Percentiles rank a stretch among this genome's conserved stretches.
Evolutionary conservation across 1,139 yeast genomes (phyloP).

Genomic region (Sugiyamaella castrensis): DNA sequence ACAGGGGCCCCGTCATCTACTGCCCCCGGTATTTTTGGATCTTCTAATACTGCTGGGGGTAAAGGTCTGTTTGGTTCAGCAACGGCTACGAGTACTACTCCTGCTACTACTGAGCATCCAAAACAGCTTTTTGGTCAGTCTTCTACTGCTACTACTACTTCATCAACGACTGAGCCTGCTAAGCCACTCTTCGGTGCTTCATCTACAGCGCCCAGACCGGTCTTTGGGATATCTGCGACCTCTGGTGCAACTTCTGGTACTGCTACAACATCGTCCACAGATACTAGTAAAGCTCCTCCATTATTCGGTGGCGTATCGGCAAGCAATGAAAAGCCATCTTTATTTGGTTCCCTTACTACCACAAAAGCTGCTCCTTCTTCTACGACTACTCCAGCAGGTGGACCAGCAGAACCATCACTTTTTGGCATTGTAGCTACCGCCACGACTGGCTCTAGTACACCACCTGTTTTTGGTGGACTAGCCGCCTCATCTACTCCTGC

Average conservation of each 20-base stretch:
- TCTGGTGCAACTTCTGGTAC: constrained; percentile 11
- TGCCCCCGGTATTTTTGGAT: constrained; percentile 1
- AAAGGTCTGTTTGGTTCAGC: constrained; percentile 19
- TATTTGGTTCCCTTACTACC: constrained; percentile 17
- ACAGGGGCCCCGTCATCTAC: constrained; percentile 4
- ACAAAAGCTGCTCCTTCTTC: constrained; percentile 11
- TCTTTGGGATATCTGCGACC: constrained; percentile 31
- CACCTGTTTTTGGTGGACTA: background rate
- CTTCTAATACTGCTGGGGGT: constrained; percentile 15
- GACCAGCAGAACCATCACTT: constrained; percentile 5
- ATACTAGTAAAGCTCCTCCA: constrained; percentile 3
- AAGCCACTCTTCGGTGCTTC: constrained; percentile 29
- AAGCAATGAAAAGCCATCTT: constrained; percentile 6
- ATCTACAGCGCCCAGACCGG: constrained; percentile 23
- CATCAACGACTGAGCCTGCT: constrained; percentile 14
- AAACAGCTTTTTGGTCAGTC: constrained; percentile 23
- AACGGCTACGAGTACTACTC: constrained; percentile 11
- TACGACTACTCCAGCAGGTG: constrained; percentile 3
- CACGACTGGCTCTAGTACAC: constrained; percentile 22
- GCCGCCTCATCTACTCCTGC: constrained; percentile 16
- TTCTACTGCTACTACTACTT: constrained; percentile 18
- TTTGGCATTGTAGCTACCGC: constrained; percentile 22
- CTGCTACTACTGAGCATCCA: constrained; percentile 15
- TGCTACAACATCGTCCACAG: no score
- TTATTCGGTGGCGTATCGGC: constrained; percentile 19